phyloP scores from a whole-genome alignment of 2,329 filamentous ascomycete genomes.

The Diaporthe sp. region DNA sequence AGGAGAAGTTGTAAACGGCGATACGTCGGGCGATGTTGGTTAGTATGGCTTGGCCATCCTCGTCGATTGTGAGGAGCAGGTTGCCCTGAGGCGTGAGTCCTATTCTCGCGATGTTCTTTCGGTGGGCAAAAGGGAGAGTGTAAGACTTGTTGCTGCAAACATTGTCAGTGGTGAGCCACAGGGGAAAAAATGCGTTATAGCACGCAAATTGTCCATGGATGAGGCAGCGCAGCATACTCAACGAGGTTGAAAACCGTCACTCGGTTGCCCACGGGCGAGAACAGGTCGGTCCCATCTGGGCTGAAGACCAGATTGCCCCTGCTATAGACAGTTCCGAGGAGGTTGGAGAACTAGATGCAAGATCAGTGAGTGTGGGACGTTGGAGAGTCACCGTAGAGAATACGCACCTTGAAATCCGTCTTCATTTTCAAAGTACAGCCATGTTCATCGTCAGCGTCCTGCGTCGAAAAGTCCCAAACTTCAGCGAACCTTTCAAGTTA shows the following conservation, averaged over 20 bases:
- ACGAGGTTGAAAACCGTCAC: constrained; percentile 97
- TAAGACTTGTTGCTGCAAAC: constrained; percentile 81
- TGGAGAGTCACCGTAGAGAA: not conserved
- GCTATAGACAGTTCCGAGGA: constrained; percentile 97
- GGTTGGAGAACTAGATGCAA: constrained; percentile 86
- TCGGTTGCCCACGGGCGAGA: constrained; percentile 95
- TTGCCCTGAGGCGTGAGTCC: constrained; percentile 92
- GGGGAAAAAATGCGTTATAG: not conserved
- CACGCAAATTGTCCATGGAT: not conserved
- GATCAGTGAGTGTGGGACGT: not conserved
- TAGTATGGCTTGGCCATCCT: constrained; percentile 92
- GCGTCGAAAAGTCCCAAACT: constrained; percentile 20
- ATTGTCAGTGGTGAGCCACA: constrained; percentile 49
- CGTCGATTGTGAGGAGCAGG: constrained; percentile 91
- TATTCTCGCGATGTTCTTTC: constrained; percentile 90
- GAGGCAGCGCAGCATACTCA: constrained; percentile 70
- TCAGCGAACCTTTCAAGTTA: constrained; percentile 33
- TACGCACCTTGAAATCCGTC: constrained; percentile 93
- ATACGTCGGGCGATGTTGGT: constrained; percentile 91
- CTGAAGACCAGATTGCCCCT: constrained; percentile 98
- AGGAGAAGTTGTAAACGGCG: constrained; percentile 94
- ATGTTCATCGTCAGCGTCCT: constrained; percentile 42
- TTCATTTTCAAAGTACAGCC: constrained; percentile 79
- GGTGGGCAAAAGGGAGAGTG: constrained; percentile 90
- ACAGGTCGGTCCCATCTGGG: constrained; percentile 93